phyloP scores from a whole-genome alignment of 2,329 filamentous ascomycete species.

The Allantophomopsis lycopodina region DNA sequence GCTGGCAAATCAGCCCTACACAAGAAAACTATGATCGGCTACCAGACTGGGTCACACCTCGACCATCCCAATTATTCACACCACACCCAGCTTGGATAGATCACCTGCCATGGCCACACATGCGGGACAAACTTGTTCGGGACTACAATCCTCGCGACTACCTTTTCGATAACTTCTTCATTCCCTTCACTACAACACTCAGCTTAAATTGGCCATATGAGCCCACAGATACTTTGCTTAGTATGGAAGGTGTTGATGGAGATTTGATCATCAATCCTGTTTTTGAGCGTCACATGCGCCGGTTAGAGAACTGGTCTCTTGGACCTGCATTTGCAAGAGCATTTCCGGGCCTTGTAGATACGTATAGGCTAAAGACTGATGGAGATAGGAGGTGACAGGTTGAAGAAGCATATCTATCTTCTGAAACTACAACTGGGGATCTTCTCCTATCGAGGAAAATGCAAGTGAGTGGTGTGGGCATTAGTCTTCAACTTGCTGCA shows the following conservation, averaged over 20 bases:
- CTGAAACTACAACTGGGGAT: no score
- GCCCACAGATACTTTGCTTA: constrained; percentile 52
- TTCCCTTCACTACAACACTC: constrained; percentile 65
- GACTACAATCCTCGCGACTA: constrained; percentile 34
- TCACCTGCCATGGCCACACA: constrained; percentile 63
- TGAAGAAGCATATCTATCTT: not conserved
- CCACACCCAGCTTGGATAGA: constrained; percentile 75
- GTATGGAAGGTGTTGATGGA: constrained; percentile 9
- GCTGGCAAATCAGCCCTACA: constrained; percentile 72
- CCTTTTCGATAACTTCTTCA: constrained; percentile 69
- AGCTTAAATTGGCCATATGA: constrained; percentile 79
- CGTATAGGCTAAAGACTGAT: constrained; percentile 19
- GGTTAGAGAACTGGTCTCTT: constrained; percentile 70
- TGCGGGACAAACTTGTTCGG: constrained; percentile 53
- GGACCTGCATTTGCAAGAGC: constrained; percentile 52
- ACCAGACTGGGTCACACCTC: constrained; percentile 59
- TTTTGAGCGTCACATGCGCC: constrained; percentile 67
- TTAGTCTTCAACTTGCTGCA: no score
- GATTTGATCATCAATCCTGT: constrained; percentile 74
- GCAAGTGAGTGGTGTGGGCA: no score
- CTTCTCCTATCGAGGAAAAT: no score
- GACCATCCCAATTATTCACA: constrained; percentile 47
- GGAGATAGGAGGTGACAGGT: constrained; percentile 8
- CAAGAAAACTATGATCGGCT: constrained; percentile 67
- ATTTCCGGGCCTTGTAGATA: constrained; percentile 42